A percentile compares a stretch with the other conserved stretches of the same genome.
Conservation (phyloP, 202 grass and related monocot species). For the Tripidium arundinaceum region DNA sequence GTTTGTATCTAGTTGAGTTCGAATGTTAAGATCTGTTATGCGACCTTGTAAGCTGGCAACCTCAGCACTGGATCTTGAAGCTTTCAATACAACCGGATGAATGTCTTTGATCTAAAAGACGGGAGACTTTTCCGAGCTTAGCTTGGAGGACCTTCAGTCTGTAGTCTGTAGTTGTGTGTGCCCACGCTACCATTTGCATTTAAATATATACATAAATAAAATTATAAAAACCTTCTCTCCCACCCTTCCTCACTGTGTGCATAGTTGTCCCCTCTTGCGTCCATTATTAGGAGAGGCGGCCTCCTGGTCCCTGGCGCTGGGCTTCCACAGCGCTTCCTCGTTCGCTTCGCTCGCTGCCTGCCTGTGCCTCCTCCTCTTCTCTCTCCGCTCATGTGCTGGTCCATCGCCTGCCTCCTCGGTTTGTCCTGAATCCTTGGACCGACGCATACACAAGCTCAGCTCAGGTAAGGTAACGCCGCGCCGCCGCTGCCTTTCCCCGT, state of each 20-base stretch:
- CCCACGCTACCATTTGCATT: slow-evolving; percentile 12
- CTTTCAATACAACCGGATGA: too few relatives aligned
- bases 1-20: too few relatives aligned
- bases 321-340: too few relatives aligned
- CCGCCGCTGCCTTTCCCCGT: not conserved
- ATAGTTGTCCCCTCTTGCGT: too few relatives aligned
- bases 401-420: not conserved
- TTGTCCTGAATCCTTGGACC: slow-evolving; percentile 26
- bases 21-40: too few relatives aligned
- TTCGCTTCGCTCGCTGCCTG: not conserved
- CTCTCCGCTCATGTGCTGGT: not conserved
- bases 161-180: not conserved
- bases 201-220: not conserved
- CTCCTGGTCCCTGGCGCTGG: not conserved
- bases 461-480: slow-evolving; percentile 1
- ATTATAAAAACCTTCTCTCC: not conserved
- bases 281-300: slow-evolving; percentile 43
- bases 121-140: slow-evolving; percentile 15
- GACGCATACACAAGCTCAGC: not conserved
- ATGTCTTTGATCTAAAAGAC: too few relatives aligned
- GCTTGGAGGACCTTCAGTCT: too few relatives aligned
- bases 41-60: too few relatives aligned
- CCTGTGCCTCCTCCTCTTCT: not conserved
- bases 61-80: too few relatives aligned
- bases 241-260: not conserved